These are phyloP conservation scores for Babesia ovis DNA, from an alignment of 169 alveolate genomes.

Conservation along the genomic window DNA sequence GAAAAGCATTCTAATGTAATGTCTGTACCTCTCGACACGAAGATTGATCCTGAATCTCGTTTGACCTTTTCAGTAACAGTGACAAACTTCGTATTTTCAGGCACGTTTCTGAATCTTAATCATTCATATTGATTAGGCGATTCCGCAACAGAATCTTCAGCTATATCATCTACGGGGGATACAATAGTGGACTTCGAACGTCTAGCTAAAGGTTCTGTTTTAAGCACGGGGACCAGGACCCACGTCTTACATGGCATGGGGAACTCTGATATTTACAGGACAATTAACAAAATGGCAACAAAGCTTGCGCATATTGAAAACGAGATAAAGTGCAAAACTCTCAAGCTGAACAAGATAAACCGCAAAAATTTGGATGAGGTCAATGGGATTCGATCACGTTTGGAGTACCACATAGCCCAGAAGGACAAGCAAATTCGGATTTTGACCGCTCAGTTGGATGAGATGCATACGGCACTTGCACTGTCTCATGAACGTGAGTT, in stretches of 20 bases:
- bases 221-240: background rate
- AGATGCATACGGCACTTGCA: constrained; percentile 69
- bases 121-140: background rate
- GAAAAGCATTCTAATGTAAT: background rate
- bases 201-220: background rate
- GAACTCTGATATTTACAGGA: constrained; percentile 38
- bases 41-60: constrained; percentile 28
- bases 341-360: constrained; percentile 57
- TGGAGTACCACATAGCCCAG: constrained; percentile 50
- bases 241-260: constrained; percentile 19
- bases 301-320: constrained; percentile 51
- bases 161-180: background rate
- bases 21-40: constrained; percentile 11
- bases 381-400: constrained; percentile 33
- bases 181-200: background rate
- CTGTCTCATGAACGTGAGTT: constrained; percentile 66
- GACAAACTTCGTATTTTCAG: constrained; percentile 20
- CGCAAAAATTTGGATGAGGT: constrained; percentile 50
- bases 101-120: background rate
- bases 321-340: constrained; percentile 53
- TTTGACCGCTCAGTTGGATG: constrained; percentile 57
- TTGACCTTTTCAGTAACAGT: constrained; percentile 29
- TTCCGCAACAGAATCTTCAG: background rate
- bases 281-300: constrained; percentile 55
- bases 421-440: constrained; percentile 62